A percentile compares a stretch with the other conserved stretches of the same genome.
Evolutionary conservation across 2,329 filamentous ascomycete genomes (phyloP).

Genomic region (Aspergillus transmontanensis): DNA sequence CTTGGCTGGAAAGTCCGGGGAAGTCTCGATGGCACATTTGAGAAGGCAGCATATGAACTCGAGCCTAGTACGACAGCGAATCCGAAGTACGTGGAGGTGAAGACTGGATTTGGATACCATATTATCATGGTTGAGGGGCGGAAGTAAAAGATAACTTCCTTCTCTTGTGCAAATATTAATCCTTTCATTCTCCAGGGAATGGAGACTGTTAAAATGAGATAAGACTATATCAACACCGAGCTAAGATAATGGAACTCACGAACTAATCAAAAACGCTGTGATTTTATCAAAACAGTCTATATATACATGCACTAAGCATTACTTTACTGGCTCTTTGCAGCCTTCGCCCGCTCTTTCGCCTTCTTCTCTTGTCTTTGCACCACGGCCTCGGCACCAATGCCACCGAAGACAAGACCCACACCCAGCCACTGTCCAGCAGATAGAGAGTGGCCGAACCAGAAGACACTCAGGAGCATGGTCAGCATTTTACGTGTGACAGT

Average conservation of each 20-base stretch:
- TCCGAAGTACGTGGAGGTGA: conserved; percentile 63
- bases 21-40: conserved; percentile 60
- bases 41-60: conserved; percentile 64
- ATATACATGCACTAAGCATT: conserved; percentile 8
- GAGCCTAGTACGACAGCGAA: conserved; percentile 63
- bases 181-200: neutral
- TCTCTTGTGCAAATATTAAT: neutral
- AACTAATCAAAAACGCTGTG: neutral
- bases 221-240: neutral
- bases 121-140: conserved; percentile 69
- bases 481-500: conserved; percentile 99
- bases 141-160: conserved; percentile 44
- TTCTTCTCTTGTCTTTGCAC: conserved; percentile 82
- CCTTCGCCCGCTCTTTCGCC: conserved; percentile 70
- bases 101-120: conserved; percentile 68
- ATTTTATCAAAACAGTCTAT: neutral
- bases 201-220: neutral
- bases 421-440: conserved; percentile 91
- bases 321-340: conserved; percentile 33
- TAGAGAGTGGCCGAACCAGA: conserved; percentile 89
- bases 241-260: neutral
- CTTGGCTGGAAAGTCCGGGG: conserved; percentile 66
- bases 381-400: conserved; percentile 85
- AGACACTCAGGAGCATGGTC: conserved; percentile 94
- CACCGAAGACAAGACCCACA: conserved; percentile 89